Evolutionary conservation across 2,329 filamentous ascomycete genomes (phyloP), one percentile per base, ranked within the genome.

Genomic region (Claviceps humidiphila): DNA sequence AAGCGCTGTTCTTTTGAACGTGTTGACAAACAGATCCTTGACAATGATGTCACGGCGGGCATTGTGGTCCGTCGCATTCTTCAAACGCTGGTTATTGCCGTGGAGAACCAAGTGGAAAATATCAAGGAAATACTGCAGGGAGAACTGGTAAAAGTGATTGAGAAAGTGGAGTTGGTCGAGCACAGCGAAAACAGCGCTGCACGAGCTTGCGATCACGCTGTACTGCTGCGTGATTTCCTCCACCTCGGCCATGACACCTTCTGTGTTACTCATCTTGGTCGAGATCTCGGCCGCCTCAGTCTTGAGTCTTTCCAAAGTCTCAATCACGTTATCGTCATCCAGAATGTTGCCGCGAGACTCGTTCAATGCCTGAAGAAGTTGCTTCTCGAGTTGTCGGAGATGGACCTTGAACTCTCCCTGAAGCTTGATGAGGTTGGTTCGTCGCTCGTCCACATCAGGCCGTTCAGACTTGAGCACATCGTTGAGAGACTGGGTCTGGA

Each of bases 401-500:
- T 96, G 91, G n/a, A 97, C 84, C 72, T 94, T 96, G 78, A 98
- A 98, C 70, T 98, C 94, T 63, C 93, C 93, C 72, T 98, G 93
- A 62, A 96, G 81, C 73, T 98, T 98, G 77, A 97, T 95, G 58
- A 98, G 82, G 66, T 98, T 97, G 39, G 90, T 95, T 53, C 93
- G 83, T 58, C 93, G 82, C 74, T 97, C 90, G 65, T 98, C 93
- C 17, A 98, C 89, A 70, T 98, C 93, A 4, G 94, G 93, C 52
- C 94, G 82, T 74, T 98, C 93, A 14, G 90, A 95, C 69, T 97
- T 97, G 63, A 98, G 80, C 38, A 97, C 93, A 57, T 98, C 90
- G 60, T 96, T 96, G 59, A 98, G 81, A 1, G 93, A 96, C 69
- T 98, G 93, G 2, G 93, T 97, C 71, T 95, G 93, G 64, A 98